These are phyloP conservation scores for Naganishia albida DNA, from an alignment of 1,284 basidiomycete species.

Conservation along the genomic window DNA sequence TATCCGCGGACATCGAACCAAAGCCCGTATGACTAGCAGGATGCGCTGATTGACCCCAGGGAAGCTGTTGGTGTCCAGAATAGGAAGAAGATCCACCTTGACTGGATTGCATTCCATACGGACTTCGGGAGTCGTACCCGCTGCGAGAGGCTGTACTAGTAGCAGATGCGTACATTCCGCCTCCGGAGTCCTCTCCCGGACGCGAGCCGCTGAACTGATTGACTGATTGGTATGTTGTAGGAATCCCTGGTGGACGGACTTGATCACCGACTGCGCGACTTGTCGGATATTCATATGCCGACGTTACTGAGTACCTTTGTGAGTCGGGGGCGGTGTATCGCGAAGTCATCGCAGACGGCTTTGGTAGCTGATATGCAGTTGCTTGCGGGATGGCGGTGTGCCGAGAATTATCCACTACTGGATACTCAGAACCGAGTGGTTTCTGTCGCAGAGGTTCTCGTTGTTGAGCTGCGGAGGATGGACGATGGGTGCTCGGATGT, in stretches of 20 bases:
- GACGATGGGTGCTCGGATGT: background rate
- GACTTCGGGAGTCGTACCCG: slow-evolving; percentile 3
- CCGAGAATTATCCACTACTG: background rate
- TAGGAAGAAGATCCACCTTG: background rate
- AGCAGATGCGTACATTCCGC: background rate
- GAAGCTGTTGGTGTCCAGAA: background rate
- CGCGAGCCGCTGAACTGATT: background rate
- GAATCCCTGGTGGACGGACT: no score
- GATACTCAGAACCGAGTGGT: background rate
- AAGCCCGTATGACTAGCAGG: background rate
- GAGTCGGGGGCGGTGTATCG: slow-evolving; percentile 11
- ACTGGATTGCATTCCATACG: slow-evolving; percentile 11
- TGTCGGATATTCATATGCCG: background rate
- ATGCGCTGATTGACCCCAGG: slow-evolving; percentile 7
- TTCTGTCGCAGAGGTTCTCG: background rate
- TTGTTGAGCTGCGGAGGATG: slow-evolving; percentile 11
- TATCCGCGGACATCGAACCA: slow-evolving; percentile 1
- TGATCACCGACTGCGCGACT: background rate
- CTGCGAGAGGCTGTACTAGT: background rate
- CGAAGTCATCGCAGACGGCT: slow-evolving; percentile 8
- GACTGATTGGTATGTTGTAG: background rate
- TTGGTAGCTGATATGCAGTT: slow-evolving; percentile 3
- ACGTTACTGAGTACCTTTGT: background rate
- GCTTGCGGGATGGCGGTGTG: background rate
- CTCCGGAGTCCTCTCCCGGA: background rate